Conservation (phyloP, 306 rosid genomes). For the Vigna radiata region DNA sequence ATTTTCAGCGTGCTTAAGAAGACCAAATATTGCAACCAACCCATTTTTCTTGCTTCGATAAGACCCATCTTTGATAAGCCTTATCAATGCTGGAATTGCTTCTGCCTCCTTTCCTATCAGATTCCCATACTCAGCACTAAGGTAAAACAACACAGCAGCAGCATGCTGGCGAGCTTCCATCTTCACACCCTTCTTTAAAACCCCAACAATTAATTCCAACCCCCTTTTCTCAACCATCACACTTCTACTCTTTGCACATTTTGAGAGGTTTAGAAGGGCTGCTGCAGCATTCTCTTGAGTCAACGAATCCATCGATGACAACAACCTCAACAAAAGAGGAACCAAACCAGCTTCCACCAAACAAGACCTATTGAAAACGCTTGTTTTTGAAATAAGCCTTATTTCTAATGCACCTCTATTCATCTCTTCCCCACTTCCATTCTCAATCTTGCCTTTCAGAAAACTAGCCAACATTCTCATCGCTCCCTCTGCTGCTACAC, state of each 20-base stretch:
- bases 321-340: slow-evolving; percentile 57
- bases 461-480: slow-evolving; percentile 54
- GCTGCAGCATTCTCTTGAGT: slow-evolving; percentile 79
- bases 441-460: slow-evolving; percentile 47
- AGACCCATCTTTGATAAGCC: slow-evolving; percentile 55
- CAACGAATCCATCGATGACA: slow-evolving; percentile 46
- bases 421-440: slow-evolving; percentile 48
- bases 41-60: slow-evolving; percentile 70
- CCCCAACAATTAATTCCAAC: slow-evolving; percentile 55
- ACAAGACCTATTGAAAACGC: slow-evolving; percentile 74
- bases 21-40: slow-evolving; percentile 71
- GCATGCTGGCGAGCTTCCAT: slow-evolving; percentile 66
- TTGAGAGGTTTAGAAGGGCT: slow-evolving; percentile 76
- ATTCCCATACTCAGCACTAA: slow-evolving; percentile 57
- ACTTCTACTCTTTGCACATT: slow-evolving; percentile 58
- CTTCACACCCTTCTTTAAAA: slow-evolving; percentile 60
- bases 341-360: slow-evolving; percentile 70
- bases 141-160: slow-evolving; percentile 76
- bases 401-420: slow-evolving; percentile 67
- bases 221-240: slow-evolving; percentile 64
- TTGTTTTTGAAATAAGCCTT: slow-evolving; percentile 74
- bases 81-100: slow-evolving; percentile 61
- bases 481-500: slow-evolving; percentile 64
- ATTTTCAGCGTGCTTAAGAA: slow-evolving; percentile 61
- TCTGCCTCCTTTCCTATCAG: slow-evolving; percentile 65